Conservation (phyloP, 306 rosid species). For the Prunus kanzakura region DNA sequence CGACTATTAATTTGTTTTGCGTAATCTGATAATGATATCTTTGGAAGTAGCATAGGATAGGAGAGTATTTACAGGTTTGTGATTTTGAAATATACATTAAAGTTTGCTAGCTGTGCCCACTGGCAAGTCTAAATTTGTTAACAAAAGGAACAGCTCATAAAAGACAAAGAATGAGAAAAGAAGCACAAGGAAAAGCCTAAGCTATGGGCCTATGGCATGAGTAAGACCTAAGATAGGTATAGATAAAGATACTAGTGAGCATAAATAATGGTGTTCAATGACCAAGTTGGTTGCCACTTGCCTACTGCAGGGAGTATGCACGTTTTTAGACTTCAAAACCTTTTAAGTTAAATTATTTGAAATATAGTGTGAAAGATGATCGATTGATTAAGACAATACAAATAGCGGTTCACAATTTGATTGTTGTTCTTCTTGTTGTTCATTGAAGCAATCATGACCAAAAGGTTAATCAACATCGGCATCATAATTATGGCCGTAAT, state of each 20-base stretch:
- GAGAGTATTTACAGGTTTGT: background rate
- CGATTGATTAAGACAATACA: too few relatives aligned
- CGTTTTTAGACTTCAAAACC: too few relatives aligned
- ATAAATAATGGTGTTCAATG: background rate
- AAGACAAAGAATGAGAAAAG: background rate
- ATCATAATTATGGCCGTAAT: too few relatives aligned
- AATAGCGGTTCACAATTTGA: too few relatives aligned
- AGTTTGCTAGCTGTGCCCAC: conserved; percentile 2
- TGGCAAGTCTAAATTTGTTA: background rate
- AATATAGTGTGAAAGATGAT: too few relatives aligned
- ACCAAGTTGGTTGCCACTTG: background rate
- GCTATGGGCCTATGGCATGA: background rate
- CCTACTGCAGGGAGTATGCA: too few relatives aligned
- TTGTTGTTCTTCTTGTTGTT: too few relatives aligned
- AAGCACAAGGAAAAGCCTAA: background rate
- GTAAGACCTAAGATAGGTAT: background rate
- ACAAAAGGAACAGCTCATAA: background rate
- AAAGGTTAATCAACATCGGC: too few relatives aligned
- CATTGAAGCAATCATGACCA: too few relatives aligned
- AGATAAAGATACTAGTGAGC: background rate
- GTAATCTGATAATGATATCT: conserved; percentile 5
- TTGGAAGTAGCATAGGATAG: background rate
- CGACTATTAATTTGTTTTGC: background rate
- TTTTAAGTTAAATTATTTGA: too few relatives aligned
- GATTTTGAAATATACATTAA: background rate